Conservation (phyloP, 164 flowering plant species). For the Sedum album region DNA sequence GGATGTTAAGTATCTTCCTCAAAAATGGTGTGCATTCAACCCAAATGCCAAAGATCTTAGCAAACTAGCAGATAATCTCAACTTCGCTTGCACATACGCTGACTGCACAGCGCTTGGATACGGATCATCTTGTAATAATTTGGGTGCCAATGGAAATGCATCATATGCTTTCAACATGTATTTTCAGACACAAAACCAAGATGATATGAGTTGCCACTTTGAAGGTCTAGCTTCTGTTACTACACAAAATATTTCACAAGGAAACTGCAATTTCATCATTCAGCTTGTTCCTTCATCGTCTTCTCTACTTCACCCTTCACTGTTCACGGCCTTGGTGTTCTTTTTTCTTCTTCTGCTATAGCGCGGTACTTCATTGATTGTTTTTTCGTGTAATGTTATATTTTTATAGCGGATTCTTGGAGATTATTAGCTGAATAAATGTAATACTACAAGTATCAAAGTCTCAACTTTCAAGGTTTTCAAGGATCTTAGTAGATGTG, state of each 20-base stretch:
- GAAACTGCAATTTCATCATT: too few species aligned
- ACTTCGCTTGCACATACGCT: slow-evolving; percentile 53
- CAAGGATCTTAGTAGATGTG: too few species aligned
- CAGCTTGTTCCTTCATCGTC: slow-evolving; percentile 14
- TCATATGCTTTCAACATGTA: too few species aligned
- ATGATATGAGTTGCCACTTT: slow-evolving; percentile 56
- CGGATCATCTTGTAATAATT: too few species aligned
- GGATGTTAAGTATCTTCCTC: too few species aligned
- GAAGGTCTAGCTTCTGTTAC: slow-evolving; percentile 56
- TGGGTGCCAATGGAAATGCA: too few species aligned
- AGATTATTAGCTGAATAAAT: too few species aligned
- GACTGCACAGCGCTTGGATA: slow-evolving; percentile 71
- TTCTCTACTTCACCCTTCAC: slow-evolving; percentile 16
- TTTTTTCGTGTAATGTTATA: background rate
- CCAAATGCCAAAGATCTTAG: slow-evolving; percentile 19
- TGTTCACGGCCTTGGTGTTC: background rate
- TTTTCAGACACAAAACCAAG: slow-evolving; percentile 57
- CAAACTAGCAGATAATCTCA: slow-evolving; percentile 29
- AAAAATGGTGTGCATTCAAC: too few species aligned
- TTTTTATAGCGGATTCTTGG: background rate
- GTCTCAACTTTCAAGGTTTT: too few species aligned
- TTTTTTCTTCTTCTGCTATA: background rate
- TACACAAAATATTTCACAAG: too few species aligned
- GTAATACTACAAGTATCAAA: too few species aligned
- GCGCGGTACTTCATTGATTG: background rate